phyloP scores from a whole-genome alignment of 352 stramenopile species.

The Phytophthora multivora region DNA sequence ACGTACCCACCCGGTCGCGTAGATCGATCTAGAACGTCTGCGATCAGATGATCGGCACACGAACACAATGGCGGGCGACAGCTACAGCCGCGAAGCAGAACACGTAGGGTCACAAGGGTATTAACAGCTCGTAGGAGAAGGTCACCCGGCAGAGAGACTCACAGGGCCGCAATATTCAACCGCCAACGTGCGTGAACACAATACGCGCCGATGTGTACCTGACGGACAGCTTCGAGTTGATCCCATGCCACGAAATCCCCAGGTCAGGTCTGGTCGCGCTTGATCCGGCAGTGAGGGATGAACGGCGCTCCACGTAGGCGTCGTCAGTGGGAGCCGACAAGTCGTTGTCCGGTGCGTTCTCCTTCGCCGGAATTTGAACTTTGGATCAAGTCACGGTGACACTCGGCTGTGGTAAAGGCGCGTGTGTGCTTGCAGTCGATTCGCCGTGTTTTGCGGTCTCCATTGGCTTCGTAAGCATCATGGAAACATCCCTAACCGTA shows the following conservation, averaged over 20 bases:
- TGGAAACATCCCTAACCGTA: too few species aligned
- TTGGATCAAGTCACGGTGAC: too few species aligned
- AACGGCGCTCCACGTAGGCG: constrained; percentile 36
- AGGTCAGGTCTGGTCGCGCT: constrained; percentile 24
- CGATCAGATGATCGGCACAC: constrained; percentile 64
- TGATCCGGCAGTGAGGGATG: constrained; percentile 20
- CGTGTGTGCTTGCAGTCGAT: too few species aligned
- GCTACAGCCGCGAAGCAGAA: constrained; percentile 80
- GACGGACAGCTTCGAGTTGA: constrained; percentile 53
- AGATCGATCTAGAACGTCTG: constrained; percentile 76
- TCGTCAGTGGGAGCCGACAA: constrained; percentile 37
- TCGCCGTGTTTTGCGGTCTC: too few species aligned
- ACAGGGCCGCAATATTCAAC: constrained; percentile 43
- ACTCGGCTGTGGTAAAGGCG: too few species aligned
- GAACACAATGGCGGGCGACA: constrained; percentile 75
- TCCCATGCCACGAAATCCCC: constrained; percentile 42
- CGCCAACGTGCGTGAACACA: constrained; percentile 41
- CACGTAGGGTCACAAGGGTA: constrained; percentile 76
- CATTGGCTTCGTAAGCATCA: too few species aligned
- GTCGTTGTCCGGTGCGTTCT: not conserved
- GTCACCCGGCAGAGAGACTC: constrained; percentile 71
- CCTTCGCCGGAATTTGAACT: constrained; percentile 1
- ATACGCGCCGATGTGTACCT: constrained; percentile 63
- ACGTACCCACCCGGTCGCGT: constrained; percentile 55
- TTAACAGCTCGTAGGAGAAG: too few species aligned